Evolutionary conservation across 139 green algal genomes (phyloP), one percentile per base, ranked within the genome.

Genomic region (Picochlorum sp.): DNA sequence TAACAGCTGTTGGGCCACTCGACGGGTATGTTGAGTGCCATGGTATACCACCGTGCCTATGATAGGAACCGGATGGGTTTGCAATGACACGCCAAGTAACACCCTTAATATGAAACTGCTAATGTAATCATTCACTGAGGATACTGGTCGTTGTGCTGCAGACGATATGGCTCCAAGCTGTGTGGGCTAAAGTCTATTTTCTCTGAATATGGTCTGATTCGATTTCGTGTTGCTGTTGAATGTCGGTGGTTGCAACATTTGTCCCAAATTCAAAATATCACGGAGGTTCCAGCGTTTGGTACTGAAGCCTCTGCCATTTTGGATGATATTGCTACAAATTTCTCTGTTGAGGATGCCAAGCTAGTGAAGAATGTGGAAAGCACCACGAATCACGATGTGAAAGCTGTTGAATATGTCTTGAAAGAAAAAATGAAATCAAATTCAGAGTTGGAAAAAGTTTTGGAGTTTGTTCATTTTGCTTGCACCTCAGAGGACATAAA

Each of bases 401-500:
- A 99, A 74, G 93, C 93, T 4, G 76, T 98, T 5, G 93, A 99
- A 79, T 99, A 99, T 58, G 83, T 97, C 20, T 69, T 99, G 22
- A 98, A 98, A 69, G 61, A 85, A 18, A 66, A 57, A 13, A 84
- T 97, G 44, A 49, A 16, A n/a, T 25, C 36, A 0, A 55, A 82
- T 35, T 39, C 55, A 2, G 81, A 93, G 77, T 69, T 93, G 37
- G 61, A 65, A 7, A 70, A 74, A 65, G 77, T 93, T 39, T 55
- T 91, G 51, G 93, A 99, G 79, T 99, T 98, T 70, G 90, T 85
- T 2, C 93, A 99, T 82, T 99, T 99, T 81, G 93, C 89, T 4
- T 98, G 91, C 85, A 99, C 93, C 49, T 79, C 55, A 45, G 81
- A 97, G 78, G 93, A 99, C 78, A 97, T 99, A 83, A 99, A 99